Evolutionary conservation across 179 eudicot genomes (phyloP), one percentile per base, ranked within the genome.

Genomic region (Kewa caespitosa): DNA sequence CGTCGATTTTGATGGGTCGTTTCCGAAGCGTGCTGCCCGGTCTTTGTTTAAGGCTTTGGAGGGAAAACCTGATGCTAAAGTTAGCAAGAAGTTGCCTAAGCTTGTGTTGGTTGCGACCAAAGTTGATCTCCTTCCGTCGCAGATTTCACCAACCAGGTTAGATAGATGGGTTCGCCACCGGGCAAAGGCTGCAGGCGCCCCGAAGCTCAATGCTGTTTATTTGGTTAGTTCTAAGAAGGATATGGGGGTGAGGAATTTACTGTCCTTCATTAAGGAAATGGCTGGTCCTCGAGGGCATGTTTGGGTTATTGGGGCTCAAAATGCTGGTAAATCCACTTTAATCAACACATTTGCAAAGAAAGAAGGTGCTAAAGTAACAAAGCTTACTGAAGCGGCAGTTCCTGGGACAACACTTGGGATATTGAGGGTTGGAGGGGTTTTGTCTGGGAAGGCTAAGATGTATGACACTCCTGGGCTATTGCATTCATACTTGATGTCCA

Each of bases 351-450:
- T 95, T 81, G 90, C 96, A 7, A 95, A 89, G 83, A 95, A 93
- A 85, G 93, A 81, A 80, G 92, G 92, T 31, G 91, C 87, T 50
- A 90, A 91, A 74, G 88, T 86, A 67, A 81, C 89, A 27, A 95
- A 87, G 78, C 95, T 95, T 52, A 91, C 99, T 2, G 98, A 95
- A 83, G 99, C 99, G 72, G 87, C 97, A 3, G 90, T 95, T 77
- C 99, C 99, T 64, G 99, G 97, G 69, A 95, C 99, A 25, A 95
- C 99, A 0, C 96, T 95, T 63, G 99, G 99, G 73, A 95, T 95
- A 59, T 69, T 95, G 76, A 91, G 93, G 83, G 91, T 95, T 75
- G 96, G 87, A 85, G 99, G 99, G 79, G 81, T 95, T 73, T 80
- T 95, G 79, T 84, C 97, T 17, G 97, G 94, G 59, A 95, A 93